These are phyloP conservation scores for Wickerhamiella musiphila DNA, from an alignment of 805 yeast species.

Conservation along the genomic window DNA sequence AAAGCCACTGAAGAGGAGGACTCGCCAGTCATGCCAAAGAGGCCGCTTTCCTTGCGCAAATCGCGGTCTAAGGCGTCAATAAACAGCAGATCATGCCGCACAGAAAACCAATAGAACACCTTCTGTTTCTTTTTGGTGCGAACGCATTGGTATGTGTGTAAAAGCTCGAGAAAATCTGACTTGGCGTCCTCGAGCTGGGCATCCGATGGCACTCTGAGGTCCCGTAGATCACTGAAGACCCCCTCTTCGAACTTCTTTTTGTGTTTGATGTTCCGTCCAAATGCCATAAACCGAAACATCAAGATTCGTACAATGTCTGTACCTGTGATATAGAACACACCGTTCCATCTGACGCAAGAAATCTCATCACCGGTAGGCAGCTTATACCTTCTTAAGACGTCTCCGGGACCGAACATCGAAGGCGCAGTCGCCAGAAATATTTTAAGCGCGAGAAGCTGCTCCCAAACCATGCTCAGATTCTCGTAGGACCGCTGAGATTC, in stretches of 20 bases:
- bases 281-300: conserved; percentile 71
- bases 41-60: conserved; percentile 46
- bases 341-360: conserved; percentile 89
- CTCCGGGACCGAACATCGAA: conserved; percentile 79
- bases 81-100: conserved; percentile 82
- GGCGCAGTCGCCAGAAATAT: conserved; percentile 88
- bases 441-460: conserved; percentile 28
- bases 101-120: conserved; percentile 92
- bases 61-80: conserved; percentile 90
- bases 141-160: conserved; percentile 71
- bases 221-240: conserved; percentile 75
- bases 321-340: conserved; percentile 78
- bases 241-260: conserved; percentile 95
- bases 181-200: conserved; percentile 83
- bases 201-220: conserved; percentile 61
- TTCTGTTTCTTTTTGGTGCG: conserved; percentile 94
- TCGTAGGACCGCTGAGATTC: background rate
- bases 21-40: conserved; percentile 22
- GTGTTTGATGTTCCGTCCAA: conserved; percentile 72
- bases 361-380: conserved; percentile 80
- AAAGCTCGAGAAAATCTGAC: conserved; percentile 65
- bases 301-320: conserved; percentile 91
- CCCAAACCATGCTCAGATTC: conserved; percentile 4
- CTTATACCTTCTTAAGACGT: conserved; percentile 70
- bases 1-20: conserved; percentile 55